Percentiles rank a stretch among this genome's conserved stretches.
These are phyloP conservation scores for Bimuria novae-zelandiae DNA, from an alignment of 2,329 filamentous ascomycete genomes.

Conservation along the genomic window DNA sequence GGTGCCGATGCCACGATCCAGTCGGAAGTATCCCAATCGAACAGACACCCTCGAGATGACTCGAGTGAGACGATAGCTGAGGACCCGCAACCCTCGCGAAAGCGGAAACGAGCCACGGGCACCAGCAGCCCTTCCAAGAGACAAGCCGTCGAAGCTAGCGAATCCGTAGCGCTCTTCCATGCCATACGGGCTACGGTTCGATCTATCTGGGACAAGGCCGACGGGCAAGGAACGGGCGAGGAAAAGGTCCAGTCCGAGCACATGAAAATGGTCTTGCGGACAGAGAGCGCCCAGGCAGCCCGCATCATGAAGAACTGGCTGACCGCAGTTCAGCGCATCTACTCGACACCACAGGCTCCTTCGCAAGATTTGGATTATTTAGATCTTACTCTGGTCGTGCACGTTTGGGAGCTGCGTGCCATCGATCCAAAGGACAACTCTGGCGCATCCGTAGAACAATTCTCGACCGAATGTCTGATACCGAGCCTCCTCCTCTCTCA, in stretches of 20 bases:
- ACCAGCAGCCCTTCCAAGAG: slow-evolving; percentile 22
- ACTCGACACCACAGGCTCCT: neutral
- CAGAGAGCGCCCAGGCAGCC: slow-evolving; percentile 41
- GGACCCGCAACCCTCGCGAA: slow-evolving; percentile 34
- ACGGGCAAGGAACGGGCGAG: slow-evolving; percentile 15
- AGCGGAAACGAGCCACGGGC: slow-evolving; percentile 40
- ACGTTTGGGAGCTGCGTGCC: slow-evolving; percentile 42
- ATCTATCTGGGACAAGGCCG: slow-evolving; percentile 26
- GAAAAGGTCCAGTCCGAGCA: slow-evolving; percentile 37
- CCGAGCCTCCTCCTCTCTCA: slow-evolving; percentile 35
- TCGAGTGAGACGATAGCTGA: slow-evolving; percentile 36
- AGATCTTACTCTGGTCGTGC: slow-evolving; percentile 29
- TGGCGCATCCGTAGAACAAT: slow-evolving; percentile 40
- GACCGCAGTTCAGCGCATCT: slow-evolving; percentile 24
- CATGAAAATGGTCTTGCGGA: slow-evolving; percentile 43
- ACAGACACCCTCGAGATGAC: slow-evolving; percentile 24
- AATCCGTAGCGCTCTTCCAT: slow-evolving; percentile 29
- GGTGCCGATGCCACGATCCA: slow-evolving; percentile 16
- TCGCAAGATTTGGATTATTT: slow-evolving; percentile 13
- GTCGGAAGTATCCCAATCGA: slow-evolving; percentile 6
- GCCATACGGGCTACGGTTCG: slow-evolving; percentile 24
- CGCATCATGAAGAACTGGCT: slow-evolving; percentile 45
- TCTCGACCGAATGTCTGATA: slow-evolving; percentile 45
- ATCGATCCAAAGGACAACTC: slow-evolving; percentile 32
- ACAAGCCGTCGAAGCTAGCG: slow-evolving; percentile 12